Evolutionary conservation across 306 rosid species (phyloP).

Genomic region (Dicorynia guianensis): DNA sequence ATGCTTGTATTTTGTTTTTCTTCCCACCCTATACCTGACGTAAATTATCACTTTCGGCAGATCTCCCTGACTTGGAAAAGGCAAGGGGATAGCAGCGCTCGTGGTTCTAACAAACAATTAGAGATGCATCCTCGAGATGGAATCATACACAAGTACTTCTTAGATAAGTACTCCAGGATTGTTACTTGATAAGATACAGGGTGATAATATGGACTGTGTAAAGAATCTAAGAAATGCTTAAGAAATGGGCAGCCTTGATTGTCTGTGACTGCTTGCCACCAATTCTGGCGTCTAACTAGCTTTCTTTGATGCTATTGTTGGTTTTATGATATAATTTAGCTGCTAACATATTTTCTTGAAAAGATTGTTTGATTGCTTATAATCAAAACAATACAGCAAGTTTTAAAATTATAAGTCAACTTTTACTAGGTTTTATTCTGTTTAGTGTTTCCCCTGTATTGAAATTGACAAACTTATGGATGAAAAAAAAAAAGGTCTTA

Average conservation of each 20-base stretch:
- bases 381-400: too few species aligned
- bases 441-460: too few species aligned
- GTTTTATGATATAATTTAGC: conserved; percentile 4
- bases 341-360: conserved; percentile 17
- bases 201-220: conserved; percentile 42
- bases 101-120: conserved; percentile 18
- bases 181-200: conserved; percentile 36
- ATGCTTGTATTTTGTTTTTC: not conserved
- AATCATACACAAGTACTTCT: conserved; percentile 25
- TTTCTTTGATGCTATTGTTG: conserved; percentile 24
- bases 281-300: conserved; percentile 31
- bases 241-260: conserved; percentile 28
- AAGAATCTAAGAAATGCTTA: conserved; percentile 35
- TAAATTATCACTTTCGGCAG: conserved; percentile 52
- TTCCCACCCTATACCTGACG: not conserved
- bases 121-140: conserved; percentile 36
- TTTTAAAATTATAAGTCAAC: too few species aligned
- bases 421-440: too few species aligned
- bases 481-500: too few species aligned
- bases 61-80: conserved; percentile 95
- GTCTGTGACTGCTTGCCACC: conserved; percentile 24
- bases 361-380: not conserved
- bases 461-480: too few species aligned
- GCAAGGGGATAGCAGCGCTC: conserved; percentile 61
- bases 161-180: conserved; percentile 32